Conservation (phyloP, 805 yeast species). For the Ogataea ganodermae region DNA sequence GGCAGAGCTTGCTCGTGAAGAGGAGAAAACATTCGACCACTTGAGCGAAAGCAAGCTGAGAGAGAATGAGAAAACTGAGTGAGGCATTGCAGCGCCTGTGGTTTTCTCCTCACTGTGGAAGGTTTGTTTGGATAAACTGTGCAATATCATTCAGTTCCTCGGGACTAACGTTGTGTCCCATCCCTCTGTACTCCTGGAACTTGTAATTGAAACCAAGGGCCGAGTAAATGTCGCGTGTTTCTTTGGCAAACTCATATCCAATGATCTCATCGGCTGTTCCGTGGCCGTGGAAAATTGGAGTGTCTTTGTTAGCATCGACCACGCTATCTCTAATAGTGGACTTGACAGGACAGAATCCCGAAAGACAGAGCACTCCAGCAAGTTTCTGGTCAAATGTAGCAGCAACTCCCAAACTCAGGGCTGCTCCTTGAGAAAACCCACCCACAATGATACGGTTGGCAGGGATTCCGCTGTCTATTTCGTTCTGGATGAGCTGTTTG, state of each 20-base stretch:
- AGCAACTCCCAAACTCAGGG: constrained; percentile 65
- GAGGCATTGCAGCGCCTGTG: too few relatives aligned
- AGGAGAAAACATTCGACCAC: background rate
- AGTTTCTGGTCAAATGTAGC: constrained; percentile 57
- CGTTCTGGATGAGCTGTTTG: constrained; percentile 50
- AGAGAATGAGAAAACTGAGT: too few relatives aligned
- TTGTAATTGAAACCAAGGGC: constrained; percentile 46
- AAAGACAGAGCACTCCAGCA: constrained; percentile 76
- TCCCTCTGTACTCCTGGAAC: constrained; percentile 59
- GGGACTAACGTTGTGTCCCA: constrained; percentile 68
- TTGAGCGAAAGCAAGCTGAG: background rate
- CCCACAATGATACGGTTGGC: constrained; percentile 80
- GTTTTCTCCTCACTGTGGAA: constrained; percentile 27
- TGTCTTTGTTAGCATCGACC: constrained; percentile 49
- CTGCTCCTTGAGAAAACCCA: constrained; percentile 96
- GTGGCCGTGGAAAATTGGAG: constrained; percentile 88
- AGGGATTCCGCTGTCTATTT: constrained; percentile 54
- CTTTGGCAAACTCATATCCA: constrained; percentile 39
- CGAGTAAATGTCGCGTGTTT: constrained; percentile 47
- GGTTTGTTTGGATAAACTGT: constrained; percentile 42
- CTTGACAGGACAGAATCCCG: constrained; percentile 65
- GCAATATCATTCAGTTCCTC: constrained; percentile 63
- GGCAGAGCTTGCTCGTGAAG: background rate
- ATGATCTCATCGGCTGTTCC: constrained; percentile 79
- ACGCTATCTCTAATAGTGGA: constrained; percentile 28